Evolutionary conservation across 495 filamentous ascomycete genomes (phyloP), one percentile per base, ranked within the genome.

Genomic region (Articulospora tetracladia): DNA sequence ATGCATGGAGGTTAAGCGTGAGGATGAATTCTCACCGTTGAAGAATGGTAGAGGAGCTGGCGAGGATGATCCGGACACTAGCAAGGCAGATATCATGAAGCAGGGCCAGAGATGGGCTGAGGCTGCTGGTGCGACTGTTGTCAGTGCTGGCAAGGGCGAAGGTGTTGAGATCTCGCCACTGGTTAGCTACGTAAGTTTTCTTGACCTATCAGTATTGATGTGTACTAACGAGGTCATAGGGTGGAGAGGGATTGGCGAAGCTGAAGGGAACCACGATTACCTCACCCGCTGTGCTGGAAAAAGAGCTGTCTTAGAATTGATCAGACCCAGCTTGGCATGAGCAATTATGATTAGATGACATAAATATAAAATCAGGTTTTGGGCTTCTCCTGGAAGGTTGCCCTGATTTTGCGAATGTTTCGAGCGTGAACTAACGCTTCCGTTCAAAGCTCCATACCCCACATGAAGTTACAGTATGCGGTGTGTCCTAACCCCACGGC

Each of bases 1-100:
- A 13, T 93, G 85, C 73, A 85, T 98, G 77, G 94, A 99, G 75
- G 94, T 99, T 27, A 90, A 86, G 70, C 91, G 94, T 30, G 92
- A 97, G 76, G 94, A 99, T 58, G 94, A 99, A 75, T 99, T 99
- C 78, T 97, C 93, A 49, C 93, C 94, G 11, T 78, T 99, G 62
- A 99, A 99, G 86, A 99, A 99, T 64, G 95, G 91, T 23, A 82
- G 79, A 64, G 93, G 93, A 23, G 92, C 92, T 13, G 89, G 89
- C 20, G 87, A 97, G 76, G 94, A 99, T 72, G 91, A 97, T 71
- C 90, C 91, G 2, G 91, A 96, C 65, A 99, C 94, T 46, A 94
- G 90, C 76, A 89, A 84, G 67, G 78, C 77, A 46, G 93, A 97
- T 72, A 96, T 98, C 69, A 84, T 97, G 82, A 77, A 80, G 26